phyloP scores from a whole-genome alignment of 805 yeast genomes.

The Starmerella floricola region DNA sequence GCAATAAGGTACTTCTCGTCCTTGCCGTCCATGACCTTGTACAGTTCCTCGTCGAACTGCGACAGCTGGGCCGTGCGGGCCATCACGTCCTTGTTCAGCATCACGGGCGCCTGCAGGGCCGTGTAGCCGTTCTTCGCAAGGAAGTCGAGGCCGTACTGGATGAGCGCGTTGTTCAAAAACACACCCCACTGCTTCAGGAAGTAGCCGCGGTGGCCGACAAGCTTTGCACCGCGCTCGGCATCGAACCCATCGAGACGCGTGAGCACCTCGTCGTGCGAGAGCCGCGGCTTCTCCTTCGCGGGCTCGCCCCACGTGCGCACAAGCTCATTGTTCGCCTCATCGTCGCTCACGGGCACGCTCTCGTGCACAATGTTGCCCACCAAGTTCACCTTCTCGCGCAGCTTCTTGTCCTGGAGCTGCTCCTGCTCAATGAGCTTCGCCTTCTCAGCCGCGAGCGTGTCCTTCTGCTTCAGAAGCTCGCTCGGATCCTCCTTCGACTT shows the following conservation, averaged over 20 bases:
- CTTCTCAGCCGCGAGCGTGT: constrained; percentile 57
- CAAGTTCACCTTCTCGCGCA: constrained; percentile 70
- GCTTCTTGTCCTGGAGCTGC: constrained; percentile 62
- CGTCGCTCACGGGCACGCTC: constrained; percentile 71
- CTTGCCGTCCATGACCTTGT: constrained; percentile 92
- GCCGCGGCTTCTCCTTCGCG: constrained; percentile 54
- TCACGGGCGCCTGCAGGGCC: constrained; percentile 95
- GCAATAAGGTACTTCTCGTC: constrained; percentile 97
- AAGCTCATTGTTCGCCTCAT: constrained; percentile 84
- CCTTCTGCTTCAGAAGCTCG: constrained; percentile 73
- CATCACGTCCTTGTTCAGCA: constrained; percentile 99
- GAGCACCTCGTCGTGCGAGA: constrained; percentile 92
- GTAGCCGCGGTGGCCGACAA: constrained; percentile 97
- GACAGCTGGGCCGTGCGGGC: constrained; percentile 98
- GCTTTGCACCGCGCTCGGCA: constrained; percentile 96
- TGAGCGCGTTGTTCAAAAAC: constrained; percentile 92
- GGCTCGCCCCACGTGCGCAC: constrained; percentile 72
- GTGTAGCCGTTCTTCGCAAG: constrained; percentile 65
- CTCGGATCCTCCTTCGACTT: constrained; percentile 91
- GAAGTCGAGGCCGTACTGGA: constrained; percentile 86
- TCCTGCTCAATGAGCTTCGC: constrained; percentile 53
- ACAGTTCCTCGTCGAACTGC: constrained; percentile 94
- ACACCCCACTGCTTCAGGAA: constrained; percentile 93
- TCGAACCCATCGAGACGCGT: constrained; percentile 94
- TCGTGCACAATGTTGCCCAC: constrained; percentile 93